A percentile compares a stretch with the other conserved stretches of the same genome.
phyloP scores from a whole-genome alignment of 2,329 filamentous ascomycete genomes.

The Camillea tinctor region DNA sequence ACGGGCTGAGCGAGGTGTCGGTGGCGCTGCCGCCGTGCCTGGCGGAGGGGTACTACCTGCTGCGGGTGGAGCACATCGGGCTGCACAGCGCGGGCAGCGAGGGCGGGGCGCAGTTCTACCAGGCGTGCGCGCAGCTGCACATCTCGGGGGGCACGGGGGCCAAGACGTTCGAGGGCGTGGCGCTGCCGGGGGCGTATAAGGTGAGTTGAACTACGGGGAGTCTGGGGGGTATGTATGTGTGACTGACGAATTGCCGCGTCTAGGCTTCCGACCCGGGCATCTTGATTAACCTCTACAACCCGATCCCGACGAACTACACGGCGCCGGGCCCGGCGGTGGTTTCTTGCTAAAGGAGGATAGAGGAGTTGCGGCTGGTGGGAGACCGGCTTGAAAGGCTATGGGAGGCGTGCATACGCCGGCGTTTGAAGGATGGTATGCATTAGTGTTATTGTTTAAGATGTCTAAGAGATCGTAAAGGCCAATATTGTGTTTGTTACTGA shows the following conservation, averaged over 20 bases:
- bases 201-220: too few species aligned
- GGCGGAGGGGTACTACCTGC: slow-evolving; percentile 34
- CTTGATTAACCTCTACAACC: slow-evolving; percentile 27
- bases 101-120: slow-evolving; percentile 34
- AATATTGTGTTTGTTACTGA: neutral
- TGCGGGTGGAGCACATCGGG: slow-evolving; percentile 36
- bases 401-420: neutral
- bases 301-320: slow-evolving; percentile 28
- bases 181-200: slow-evolving; percentile 28
- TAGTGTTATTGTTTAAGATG: neutral
- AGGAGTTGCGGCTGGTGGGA: neutral
- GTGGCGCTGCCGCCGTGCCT: slow-evolving; percentile 33
- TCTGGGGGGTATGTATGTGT: neutral
- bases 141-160: slow-evolving; percentile 33
- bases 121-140: slow-evolving; percentile 30
- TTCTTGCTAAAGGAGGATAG: slow-evolving; percentile 5
- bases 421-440: neutral
- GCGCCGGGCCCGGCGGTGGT: slow-evolving; percentile 24
- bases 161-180: slow-evolving; percentile 26
- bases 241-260: neutral
- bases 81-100: slow-evolving; percentile 29
- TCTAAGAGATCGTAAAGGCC: neutral
- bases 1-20: slow-evolving; percentile 16
- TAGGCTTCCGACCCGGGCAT: slow-evolving; percentile 28
- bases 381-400: neutral